Percentiles rank a stretch among this genome's conserved stretches.
Conservation (phyloP, 2,329 filamentous ascomycete genomes). For the Fusarium pilosicola region DNA sequence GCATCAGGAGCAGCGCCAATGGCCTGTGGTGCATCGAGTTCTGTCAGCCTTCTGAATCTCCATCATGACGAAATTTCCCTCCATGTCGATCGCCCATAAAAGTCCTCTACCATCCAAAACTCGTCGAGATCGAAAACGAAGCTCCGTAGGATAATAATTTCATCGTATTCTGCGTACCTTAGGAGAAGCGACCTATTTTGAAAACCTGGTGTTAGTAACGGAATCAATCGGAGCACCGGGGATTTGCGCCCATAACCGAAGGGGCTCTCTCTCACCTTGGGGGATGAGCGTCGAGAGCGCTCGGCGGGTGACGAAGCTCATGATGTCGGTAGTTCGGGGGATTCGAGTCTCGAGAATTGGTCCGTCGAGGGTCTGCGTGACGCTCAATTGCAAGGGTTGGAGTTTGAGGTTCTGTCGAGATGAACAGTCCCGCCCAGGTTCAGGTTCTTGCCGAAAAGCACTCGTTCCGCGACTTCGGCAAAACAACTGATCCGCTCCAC, state of each 20-base stretch:
- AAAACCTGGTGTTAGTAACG: conserved; percentile 51
- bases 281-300: conserved; percentile 98
- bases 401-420: conserved; percentile 41
- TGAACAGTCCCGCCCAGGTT: conserved; percentile 41
- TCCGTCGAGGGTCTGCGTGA: conserved; percentile 46
- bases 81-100: conserved; percentile 14
- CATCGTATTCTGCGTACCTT: conserved; percentile 66
- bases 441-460: conserved; percentile 59
- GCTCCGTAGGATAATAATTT: conserved; percentile 1
- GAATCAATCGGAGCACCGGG: conserved; percentile 44
- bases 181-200: conserved; percentile 78
- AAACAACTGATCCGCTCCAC: conserved; percentile 53
- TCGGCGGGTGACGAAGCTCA: conserved; percentile 92
- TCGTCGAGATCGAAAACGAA: conserved; percentile 24
- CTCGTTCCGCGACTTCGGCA: conserved; percentile 53
- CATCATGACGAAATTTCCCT: conserved; percentile 20
- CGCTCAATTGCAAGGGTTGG: conserved; percentile 50
- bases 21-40: conserved; percentile 66
- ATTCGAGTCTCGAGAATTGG: conserved; percentile 41
- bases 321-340: conserved; percentile 63
- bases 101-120: conserved; percentile 21
- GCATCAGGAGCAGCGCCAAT: conserved; percentile 96
- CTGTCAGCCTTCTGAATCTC: conserved; percentile 49
- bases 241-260: conserved; percentile 40
- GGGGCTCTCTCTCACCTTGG: conserved; percentile 76